Evolutionary conservation across 1,284 basidiomycete species (phyloP).

Genomic region (Lentinus polychrous): DNA sequence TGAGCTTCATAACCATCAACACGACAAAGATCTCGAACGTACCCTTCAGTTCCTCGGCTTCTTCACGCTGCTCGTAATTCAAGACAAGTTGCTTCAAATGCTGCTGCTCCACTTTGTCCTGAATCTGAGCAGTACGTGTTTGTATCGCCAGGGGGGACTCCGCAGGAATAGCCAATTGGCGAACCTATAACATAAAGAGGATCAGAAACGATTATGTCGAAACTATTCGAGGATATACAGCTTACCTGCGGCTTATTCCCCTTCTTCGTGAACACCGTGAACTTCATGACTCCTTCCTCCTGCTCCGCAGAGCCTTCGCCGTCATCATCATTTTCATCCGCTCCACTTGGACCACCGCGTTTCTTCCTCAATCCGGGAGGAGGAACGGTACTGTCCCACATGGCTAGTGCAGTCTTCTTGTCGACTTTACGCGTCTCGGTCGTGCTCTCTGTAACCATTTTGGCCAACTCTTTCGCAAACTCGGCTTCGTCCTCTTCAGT

Average conservation of each 20-base stretch:
- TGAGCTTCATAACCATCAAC: too few relatives aligned
- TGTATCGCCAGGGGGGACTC: constrained; percentile 85
- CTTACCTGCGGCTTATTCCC: constrained; percentile 89
- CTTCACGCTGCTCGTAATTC: constrained; percentile 81
- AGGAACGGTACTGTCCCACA: constrained; percentile 83
- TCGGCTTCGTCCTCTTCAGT: constrained; percentile 87
- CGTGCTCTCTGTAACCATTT: constrained; percentile 86
- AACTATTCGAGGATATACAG: constrained; percentile 3
- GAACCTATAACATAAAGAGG: constrained; percentile 51
- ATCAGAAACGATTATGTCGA: constrained; percentile 9
- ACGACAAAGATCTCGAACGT: constrained; percentile 9
- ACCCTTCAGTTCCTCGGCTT: constrained; percentile 75
- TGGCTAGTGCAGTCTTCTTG: constrained; percentile 73
- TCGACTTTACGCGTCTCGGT: constrained; percentile 79
- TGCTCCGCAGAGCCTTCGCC: constrained; percentile 25
- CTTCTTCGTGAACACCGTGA: constrained; percentile 89
- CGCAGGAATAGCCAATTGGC: constrained; percentile 81
- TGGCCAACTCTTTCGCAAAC: constrained; percentile 93
- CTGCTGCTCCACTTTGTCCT: constrained; percentile 92
- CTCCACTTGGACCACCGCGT: constrained; percentile 45
- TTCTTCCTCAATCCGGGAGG: constrained; percentile 58
- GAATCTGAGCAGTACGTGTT: constrained; percentile 82
- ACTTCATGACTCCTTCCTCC: constrained; percentile 69
- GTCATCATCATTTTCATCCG: constrained; percentile 37
- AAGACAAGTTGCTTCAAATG: constrained; percentile 91